Base-by-base conservation (phyloP, 2,329 filamentous ascomycete species). In the Emmonsiellopsis sp. region DNA sequence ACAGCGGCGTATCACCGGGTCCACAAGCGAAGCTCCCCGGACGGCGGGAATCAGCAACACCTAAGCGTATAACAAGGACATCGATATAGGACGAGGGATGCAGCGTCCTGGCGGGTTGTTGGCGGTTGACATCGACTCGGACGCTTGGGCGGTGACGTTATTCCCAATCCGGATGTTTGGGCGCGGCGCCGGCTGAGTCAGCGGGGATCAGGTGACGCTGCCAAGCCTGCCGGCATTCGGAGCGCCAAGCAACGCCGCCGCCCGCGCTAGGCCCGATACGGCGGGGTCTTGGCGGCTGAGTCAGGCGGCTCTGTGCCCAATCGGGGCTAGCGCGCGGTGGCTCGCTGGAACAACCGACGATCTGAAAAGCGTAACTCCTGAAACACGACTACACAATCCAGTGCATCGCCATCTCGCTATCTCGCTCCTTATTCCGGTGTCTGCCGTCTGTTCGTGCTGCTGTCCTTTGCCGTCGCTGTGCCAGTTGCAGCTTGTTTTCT, bases 281-380 rank as follows among this genome's bases (percentile, higher is more conserved):
- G 31, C 14, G 1, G 7, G 39, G 7, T 6, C 31, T 34, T 14
- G 21, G 6, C 36, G 14, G 21, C 21, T 33, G 6, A 40, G 39
- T 43, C 42, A 46, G 8, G 31, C 11, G 21, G 34, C 50, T 8
- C n/a, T 3, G 17, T 6, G 8, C 50, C 36, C 7, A 10, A 53
- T 21, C 2, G 3, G 21, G 52, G 6, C 36, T 55, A 56, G 53
- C 13, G 34, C 21, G 1, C 6, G 43, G 34, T 33, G 27, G 34
- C 34, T 17, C 34, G 40, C 44, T 33, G 42, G 46, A 51, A 53
- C 37, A 31, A 32, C 27, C 53, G 49, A 48, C 34, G 54, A 39
- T 42, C 51, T 49, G 7, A 51, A 56, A 53, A 27, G 31, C 51
- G 42, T 40, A 36, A 37, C 50, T 52, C 50, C 50, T 52, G 50